Evolutionary conservation across 2,329 filamentous ascomycete genomes (phyloP).

Genomic region (Monilinia aucupariae): DNA sequence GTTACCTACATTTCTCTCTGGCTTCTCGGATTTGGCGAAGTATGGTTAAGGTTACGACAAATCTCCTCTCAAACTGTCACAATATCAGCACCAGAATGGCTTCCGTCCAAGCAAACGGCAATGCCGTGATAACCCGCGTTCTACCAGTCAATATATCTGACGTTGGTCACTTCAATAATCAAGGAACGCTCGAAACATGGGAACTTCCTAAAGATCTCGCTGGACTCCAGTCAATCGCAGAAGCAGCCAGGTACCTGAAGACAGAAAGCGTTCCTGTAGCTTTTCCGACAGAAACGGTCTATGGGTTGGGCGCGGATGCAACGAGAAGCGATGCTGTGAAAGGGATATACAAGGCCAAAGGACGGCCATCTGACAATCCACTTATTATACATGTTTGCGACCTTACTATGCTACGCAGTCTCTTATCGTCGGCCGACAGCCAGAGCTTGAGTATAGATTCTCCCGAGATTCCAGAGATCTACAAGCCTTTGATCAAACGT

Average conservation of each 20-base stretch:
- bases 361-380: constrained; percentile 87
- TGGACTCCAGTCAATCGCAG: constrained; percentile 22
- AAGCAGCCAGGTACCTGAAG: constrained; percentile 31
- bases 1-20: constrained; percentile 20
- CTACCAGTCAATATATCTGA: constrained; percentile 23
- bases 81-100: constrained; percentile 25
- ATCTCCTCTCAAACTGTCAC: constrained; percentile 16
- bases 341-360: constrained; percentile 91
- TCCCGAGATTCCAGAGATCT: constrained; percentile 41
- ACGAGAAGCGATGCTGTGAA: constrained; percentile 76
- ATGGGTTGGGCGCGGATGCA: constrained; percentile 93
- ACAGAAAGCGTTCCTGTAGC: constrained; percentile 60
- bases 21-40: constrained; percentile 20
- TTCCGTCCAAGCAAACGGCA: constrained; percentile 19
- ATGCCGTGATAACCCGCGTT: constrained; percentile 26
- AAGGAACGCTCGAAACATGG: constrained; percentile 30
- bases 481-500: constrained; percentile 66
- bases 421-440: constrained; percentile 21
- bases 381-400: constrained; percentile 90
- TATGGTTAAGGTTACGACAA: background rate
- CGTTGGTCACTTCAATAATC: constrained; percentile 29
- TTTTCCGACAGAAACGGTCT: constrained; percentile 97
- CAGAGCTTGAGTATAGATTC: constrained; percentile 29
- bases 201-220: constrained; percentile 22
- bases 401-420: constrained; percentile 40